Evolutionary conservation across 208 protist genomes (phyloP).

Genomic region (Strigomonas oncopelti): DNA sequence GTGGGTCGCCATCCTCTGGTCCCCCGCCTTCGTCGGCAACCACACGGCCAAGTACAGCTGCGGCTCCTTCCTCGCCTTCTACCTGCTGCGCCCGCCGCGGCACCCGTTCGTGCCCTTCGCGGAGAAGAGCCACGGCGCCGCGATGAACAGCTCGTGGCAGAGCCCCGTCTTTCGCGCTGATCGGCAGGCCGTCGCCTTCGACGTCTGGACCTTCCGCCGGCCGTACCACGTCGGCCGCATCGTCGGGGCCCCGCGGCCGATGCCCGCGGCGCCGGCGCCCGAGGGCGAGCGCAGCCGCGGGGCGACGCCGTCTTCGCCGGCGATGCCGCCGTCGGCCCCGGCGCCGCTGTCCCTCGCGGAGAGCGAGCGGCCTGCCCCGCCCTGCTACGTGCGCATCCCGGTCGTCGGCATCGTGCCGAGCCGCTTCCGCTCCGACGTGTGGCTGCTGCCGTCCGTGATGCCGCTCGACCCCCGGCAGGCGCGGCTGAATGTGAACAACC

Average conservation of each 20-base stretch:
- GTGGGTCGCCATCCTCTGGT: slow-evolving; percentile 85
- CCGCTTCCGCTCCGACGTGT: slow-evolving; percentile 76
- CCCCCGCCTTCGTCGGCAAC: slow-evolving; percentile 74
- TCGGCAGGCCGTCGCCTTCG: slow-evolving; percentile 51
- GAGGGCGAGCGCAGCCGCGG: background rate
- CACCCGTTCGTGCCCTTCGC: slow-evolving; percentile 53
- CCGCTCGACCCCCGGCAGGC: background rate
- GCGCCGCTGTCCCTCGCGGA: background rate
- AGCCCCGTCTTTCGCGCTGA: slow-evolving; percentile 71
- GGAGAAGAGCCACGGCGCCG: slow-evolving; percentile 38
- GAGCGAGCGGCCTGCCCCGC: background rate
- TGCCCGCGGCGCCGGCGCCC: background rate
- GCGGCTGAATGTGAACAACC: background rate
- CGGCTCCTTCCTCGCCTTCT: slow-evolving; percentile 82
- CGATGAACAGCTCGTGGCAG: slow-evolving; percentile 67
- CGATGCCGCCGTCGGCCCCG: background rate
- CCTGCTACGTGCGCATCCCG: slow-evolving; percentile 40
- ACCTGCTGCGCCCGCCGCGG: slow-evolving; percentile 70
- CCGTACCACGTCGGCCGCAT: slow-evolving; percentile 44
- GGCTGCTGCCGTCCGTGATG: slow-evolving; percentile 33
- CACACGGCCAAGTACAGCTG: slow-evolving; percentile 81
- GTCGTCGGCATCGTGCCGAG: slow-evolving; percentile 68
- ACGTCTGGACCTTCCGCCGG: slow-evolving; percentile 57
- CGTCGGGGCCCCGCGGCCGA: background rate
- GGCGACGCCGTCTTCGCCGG: background rate